A percentile compares a stretch with the other conserved stretches of the same genome.
Evolutionary conservation across 164 flowering plant genomes (phyloP).

Genomic region (Kingdonia uniflora): DNA sequence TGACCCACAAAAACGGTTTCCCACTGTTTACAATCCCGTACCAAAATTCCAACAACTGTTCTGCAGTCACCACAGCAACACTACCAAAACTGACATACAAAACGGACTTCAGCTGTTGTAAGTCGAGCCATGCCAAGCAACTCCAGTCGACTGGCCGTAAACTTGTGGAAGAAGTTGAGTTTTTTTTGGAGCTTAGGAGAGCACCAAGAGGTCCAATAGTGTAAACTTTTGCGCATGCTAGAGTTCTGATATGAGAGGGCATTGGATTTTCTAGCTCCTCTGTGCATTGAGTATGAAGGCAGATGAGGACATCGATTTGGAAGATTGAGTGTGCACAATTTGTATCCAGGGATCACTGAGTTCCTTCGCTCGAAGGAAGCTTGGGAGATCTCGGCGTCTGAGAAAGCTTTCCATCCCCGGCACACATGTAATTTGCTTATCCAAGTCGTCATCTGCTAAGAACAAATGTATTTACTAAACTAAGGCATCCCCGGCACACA

Average conservation of each 20-base stretch:
- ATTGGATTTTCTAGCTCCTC: slow-evolving; percentile 22
- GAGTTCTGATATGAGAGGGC: slow-evolving; percentile 14
- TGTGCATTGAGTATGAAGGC: slow-evolving; percentile 23
- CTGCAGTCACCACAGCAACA: slow-evolving; percentile 8
- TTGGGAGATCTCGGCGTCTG: slow-evolving; percentile 26
- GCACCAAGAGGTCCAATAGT: slow-evolving; percentile 24
- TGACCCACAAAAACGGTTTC: slow-evolving; percentile 39
- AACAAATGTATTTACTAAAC: too few species aligned
- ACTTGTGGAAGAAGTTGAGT: slow-evolving; percentile 6
- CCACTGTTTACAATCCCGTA: slow-evolving; percentile 35
- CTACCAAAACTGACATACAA: slow-evolving; percentile 62
- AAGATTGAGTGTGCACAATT: slow-evolving; percentile 3
- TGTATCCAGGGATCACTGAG: slow-evolving; percentile 6
- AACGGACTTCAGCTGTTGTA: slow-evolving; percentile 30
- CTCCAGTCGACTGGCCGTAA: slow-evolving; percentile 29
- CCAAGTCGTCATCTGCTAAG: slow-evolving; percentile 24
- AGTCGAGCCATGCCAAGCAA: slow-evolving; percentile 48
- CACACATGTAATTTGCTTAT: slow-evolving; percentile 10
- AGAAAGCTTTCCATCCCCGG: slow-evolving; percentile 27
- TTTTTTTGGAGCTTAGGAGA: slow-evolving; percentile 7
- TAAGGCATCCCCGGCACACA: too few species aligned
- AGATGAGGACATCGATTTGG: slow-evolving; percentile 8
- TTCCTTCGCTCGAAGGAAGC: slow-evolving; percentile 15
- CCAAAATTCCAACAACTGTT: slow-evolving; percentile 37
- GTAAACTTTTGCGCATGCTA: slow-evolving; percentile 12